Conservation (phyloP, 2,329 filamentous ascomycete genomes). For the Whalleya microplaca region DNA sequence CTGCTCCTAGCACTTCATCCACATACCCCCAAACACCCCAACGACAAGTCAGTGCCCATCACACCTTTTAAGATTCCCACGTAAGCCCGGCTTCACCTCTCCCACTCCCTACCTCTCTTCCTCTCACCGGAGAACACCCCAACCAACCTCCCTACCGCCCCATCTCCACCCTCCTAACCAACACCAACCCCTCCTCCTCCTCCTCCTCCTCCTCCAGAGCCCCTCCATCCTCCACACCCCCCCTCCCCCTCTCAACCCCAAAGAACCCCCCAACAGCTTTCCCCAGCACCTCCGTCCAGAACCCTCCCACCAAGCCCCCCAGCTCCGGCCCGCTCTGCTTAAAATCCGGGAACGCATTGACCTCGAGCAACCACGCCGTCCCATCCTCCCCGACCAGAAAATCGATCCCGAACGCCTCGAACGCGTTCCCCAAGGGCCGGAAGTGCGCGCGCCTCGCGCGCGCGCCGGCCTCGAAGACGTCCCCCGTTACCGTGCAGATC, state of each 20-base stretch:
- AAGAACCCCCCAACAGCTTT: slow-evolving; percentile 73
- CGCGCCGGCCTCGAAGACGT: slow-evolving; percentile 86
- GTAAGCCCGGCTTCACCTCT: too few species aligned
- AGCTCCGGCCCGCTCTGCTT: slow-evolving; percentile 83
- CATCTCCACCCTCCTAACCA: slow-evolving; percentile 58
- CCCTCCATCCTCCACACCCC: slow-evolving; percentile 29
- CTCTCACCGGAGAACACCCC: neutral
- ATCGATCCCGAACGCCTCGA: slow-evolving; percentile 91
- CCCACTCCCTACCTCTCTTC: neutral
- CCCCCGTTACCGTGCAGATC: slow-evolving; percentile 73
- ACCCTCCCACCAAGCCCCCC: slow-evolving; percentile 69
- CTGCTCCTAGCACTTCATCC: too few species aligned
- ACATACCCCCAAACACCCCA: too few species aligned
- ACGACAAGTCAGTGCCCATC: too few species aligned
- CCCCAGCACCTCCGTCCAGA: slow-evolving; percentile 77
- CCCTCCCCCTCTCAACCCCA: slow-evolving; percentile 32
- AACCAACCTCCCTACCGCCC: slow-evolving; percentile 37
- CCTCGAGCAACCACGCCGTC: slow-evolving; percentile 77
- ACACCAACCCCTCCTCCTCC: slow-evolving; percentile 49
- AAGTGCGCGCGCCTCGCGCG: slow-evolving; percentile 87
- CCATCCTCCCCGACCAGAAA: slow-evolving; percentile 76
- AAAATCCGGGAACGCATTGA: slow-evolving; percentile 97
- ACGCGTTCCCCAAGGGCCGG: slow-evolving; percentile 83
- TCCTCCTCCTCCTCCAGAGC: slow-evolving; percentile 27
- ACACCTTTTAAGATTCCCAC: too few species aligned